Base-by-base conservation (phyloP, 345 rosid species). In the Salix dunnii region DNA sequence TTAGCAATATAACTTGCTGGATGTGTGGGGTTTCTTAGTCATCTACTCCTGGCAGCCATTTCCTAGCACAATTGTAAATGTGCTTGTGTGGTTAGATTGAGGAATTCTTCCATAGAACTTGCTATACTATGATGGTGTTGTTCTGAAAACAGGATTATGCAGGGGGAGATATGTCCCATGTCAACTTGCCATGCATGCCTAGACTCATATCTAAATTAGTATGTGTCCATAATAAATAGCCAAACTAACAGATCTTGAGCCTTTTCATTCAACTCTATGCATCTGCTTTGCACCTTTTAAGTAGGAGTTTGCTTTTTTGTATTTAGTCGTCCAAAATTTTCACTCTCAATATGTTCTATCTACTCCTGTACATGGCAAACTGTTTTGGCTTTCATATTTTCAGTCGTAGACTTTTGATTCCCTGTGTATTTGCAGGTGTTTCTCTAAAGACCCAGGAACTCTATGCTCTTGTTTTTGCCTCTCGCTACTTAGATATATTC, bases 391-490 rank as follows among this genome's bases (percentile, higher is more conserved):
- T 42, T 28, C 33, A 31, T 9, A 6, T 18, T 48, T 25, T 38
- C 10, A 7, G 38, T 27, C 38, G 5, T 69, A 69, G 17, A 69
- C 20, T 69, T 46, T 27, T 69, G 55, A 69, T 27, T 12, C 31
- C 28, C 27, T 14, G 25, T 30, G 16, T 72, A 28, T 40, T 10
- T 76, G 78, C 88, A 92, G 97, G 98, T 55, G 73, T 94, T 43
- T 91, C 98, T 2, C 84, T 92, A 84, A 94, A 92, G 96, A 92
- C 97, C 11, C 96, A 90, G 83, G 96, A 92, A 70, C 96, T 94
- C 71, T 94, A 89, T 71, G 89, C 85, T 20, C 16, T 92, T 64
- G 96, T 94, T 69, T 94, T 94, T 73, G 84, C 87, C 2, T 77
- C 91, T 0, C 94, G 94, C 18, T 94, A 92, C 82, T 80, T 94